A percentile compares a stretch with the other conserved stretches of the same genome.
phyloP scores from a whole-genome alignment of 2,329 filamentous ascomycete genomes.

The Hansfordia pulvinata region DNA sequence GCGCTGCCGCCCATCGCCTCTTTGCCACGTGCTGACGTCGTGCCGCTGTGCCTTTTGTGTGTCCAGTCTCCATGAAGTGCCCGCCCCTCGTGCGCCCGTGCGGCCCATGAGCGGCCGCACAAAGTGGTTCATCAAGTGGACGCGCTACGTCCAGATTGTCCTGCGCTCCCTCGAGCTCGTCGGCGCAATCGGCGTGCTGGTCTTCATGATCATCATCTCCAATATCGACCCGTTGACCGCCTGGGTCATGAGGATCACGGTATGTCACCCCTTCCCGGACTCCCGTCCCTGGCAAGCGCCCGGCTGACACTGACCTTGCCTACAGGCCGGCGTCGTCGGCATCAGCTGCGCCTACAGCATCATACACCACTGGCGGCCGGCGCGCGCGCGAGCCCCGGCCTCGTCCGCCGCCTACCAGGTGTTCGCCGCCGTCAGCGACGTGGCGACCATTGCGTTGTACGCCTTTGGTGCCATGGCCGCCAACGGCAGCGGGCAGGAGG shows the following conservation, averaged over 20 bases:
- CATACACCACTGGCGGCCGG: conserved; percentile 63
- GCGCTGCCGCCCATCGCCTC: neutral
- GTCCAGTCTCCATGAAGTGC: conserved; percentile 45
- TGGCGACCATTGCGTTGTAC: conserved; percentile 39
- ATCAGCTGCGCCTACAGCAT: conserved; percentile 64
- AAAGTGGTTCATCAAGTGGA: conserved; percentile 57
- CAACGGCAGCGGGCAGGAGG: conserved; percentile 23
- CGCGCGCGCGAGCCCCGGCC: conserved; percentile 57
- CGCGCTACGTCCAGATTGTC: conserved; percentile 54
- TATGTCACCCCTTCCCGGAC: conserved; percentile 28
- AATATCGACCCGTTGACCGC: conserved; percentile 48
- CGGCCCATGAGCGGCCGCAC: conserved; percentile 55
- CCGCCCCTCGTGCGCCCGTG: conserved; percentile 46
- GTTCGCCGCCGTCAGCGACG: conserved; percentile 64
- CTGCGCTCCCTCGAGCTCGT: conserved; percentile 55
- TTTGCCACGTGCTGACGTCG: neutral
- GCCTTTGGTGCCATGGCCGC: conserved; percentile 36
- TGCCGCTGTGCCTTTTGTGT: no score
- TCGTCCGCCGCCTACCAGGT: conserved; percentile 83
- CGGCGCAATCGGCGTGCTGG: conserved; percentile 56
- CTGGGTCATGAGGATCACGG: conserved; percentile 67
- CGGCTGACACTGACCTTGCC: conserved; percentile 7
- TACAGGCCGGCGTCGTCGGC: conserved; percentile 61
- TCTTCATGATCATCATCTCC: conserved; percentile 65
- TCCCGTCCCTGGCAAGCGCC: neutral